These are phyloP conservation scores for Aspergillus sparsus DNA, from an alignment of 495 filamentous ascomycete species.

Conservation along the genomic window DNA sequence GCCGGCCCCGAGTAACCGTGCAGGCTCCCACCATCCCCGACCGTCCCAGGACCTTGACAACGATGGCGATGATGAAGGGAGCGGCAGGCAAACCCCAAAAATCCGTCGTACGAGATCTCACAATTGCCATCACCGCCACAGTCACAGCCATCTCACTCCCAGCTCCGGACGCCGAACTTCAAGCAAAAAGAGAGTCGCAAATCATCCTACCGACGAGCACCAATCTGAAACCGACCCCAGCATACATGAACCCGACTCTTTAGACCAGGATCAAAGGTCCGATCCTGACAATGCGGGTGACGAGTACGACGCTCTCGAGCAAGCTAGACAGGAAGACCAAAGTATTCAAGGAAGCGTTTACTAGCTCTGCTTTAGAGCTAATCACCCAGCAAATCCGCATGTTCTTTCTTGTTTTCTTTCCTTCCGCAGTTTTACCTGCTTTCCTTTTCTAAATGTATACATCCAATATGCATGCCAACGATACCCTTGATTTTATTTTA, in stretches of 20 bases:
- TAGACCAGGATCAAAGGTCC: constrained; percentile 17
- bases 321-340: constrained; percentile 35
- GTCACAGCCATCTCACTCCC: constrained; percentile 23
- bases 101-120: constrained; percentile 30
- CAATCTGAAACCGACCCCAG: background rate
- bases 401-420: background rate
- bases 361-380: constrained; percentile 13
- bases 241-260: background rate
- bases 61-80: constrained; percentile 56
- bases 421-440: background rate
- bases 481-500: background rate
- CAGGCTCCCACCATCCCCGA: constrained; percentile 20
- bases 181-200: constrained; percentile 4
- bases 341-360: constrained; percentile 45
- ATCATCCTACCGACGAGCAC: background rate
- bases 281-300: constrained; percentile 12
- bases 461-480: background rate
- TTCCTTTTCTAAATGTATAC: constrained; percentile 1
- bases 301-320: constrained; percentile 29
- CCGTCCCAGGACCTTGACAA: constrained; percentile 43
- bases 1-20: background rate
- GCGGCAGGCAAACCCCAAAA: constrained; percentile 33
- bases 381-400: no score
- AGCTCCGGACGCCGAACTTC: constrained; percentile 8
- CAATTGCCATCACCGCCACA: constrained; percentile 29